Conservation (phyloP, 2,329 filamentous ascomycete species). For the Aschersonia sp. region DNA sequence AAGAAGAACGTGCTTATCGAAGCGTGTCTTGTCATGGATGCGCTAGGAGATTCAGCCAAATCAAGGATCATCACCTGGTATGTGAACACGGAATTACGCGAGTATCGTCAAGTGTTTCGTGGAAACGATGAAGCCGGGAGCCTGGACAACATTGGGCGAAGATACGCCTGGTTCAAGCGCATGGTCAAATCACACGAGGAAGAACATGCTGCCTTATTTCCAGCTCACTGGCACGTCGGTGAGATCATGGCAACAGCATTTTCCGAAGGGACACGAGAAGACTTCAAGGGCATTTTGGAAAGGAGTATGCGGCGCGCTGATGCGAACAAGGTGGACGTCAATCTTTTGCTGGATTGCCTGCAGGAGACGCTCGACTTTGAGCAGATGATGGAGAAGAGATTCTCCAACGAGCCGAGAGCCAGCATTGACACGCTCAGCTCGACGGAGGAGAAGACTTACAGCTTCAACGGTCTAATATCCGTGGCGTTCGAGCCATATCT, state of each 20-base stretch:
- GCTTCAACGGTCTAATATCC: conserved; percentile 83
- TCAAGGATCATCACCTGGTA: conserved; percentile 86
- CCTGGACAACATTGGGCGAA: conserved; percentile 86
- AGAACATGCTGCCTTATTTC: conserved; percentile 81
- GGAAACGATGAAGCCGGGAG: conserved; percentile 95
- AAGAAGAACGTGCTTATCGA: conserved; percentile 63
- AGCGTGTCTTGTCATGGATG: conserved; percentile 88
- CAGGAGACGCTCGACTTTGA: conserved; percentile 97
- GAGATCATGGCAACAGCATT: conserved; percentile 84
- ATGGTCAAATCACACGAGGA: conserved; percentile 94
- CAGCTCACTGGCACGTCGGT: conserved; percentile 74
- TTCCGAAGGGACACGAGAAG: conserved; percentile 88
- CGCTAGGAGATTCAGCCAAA: conserved; percentile 75
- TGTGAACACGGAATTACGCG: conserved; percentile 88
- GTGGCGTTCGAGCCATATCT: conserved; percentile 96
- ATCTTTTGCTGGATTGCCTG: conserved; percentile 72
- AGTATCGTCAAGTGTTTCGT: conserved; percentile 90
- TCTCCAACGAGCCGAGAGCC: conserved; percentile 56
- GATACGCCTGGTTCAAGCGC: conserved; percentile 93
- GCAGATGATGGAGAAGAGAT: conserved; percentile 74
- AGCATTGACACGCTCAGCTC: conserved; percentile 87
- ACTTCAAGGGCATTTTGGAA: conserved; percentile 87
- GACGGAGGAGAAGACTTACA: conserved; percentile 57
- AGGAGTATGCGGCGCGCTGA: conserved; percentile 68
- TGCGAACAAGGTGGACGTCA: conserved; percentile 75